Evolutionary conservation across 345 rosid species (phyloP), one percentile per base, ranked within the genome.

Genomic region (Excoecaria cochinchinensis): DNA sequence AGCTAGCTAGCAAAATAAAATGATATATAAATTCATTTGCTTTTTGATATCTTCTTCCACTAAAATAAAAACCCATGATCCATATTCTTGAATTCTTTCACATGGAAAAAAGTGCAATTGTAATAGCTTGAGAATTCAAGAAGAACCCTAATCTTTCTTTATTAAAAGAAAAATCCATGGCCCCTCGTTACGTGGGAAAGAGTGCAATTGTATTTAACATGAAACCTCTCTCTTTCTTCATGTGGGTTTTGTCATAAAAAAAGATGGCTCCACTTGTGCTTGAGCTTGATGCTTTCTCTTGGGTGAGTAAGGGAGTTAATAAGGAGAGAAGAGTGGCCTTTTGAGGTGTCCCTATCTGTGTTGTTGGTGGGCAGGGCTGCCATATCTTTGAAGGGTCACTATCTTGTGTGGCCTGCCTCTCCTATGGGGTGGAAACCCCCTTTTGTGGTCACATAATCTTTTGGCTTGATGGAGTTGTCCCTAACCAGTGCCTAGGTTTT

Each of bases 51-150:
- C 63, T 72, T 75, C 81, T 74, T 83, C 79, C 87, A 83, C 85
- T 84, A 31, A 79, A 75, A 76, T 66, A 73, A 76, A 87, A 87
- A 76, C 78, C 79, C 67, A 76, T 60, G 79, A 52, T 74, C 77
- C 61, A 36, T 71, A 50, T 44, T 72, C 72, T 68, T 17, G 13
- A 16, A 19, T 67, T 21, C 46, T 75, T 67, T 74, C 78, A 75
- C 86, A 79, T 87, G 89, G 84, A 82, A 86, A 87, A 83, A 88
- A 86, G 89, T 74, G 89, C 84, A 80, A 72, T 77, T 85, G 85
- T 87, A 74, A 61, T 68, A 70, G 65, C 77, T 24, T 80, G 81
- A 55, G 5, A 38, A 71, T 73, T 46, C 63, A 31, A 56, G 65
- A 64, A 64, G 66, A 15, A 31, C 22, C 15, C n/a, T 10, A 36